Evolutionary conservation across 805 yeast genomes (phyloP).

Genomic region (Myxozyma melibiosi): DNA sequence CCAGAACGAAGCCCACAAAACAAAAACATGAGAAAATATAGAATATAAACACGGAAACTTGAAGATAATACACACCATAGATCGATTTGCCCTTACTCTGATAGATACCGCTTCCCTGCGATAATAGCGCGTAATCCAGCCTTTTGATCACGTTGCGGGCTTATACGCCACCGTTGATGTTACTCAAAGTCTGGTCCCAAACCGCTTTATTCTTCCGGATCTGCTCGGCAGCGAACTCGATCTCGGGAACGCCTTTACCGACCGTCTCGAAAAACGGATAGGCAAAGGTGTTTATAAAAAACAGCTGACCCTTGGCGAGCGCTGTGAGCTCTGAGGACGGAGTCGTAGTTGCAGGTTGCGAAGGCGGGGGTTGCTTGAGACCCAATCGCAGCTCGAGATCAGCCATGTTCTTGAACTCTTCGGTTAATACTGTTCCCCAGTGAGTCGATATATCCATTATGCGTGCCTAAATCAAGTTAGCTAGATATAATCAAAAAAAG

Average conservation of each 20-base stretch:
- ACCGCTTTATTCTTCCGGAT: constrained; percentile 8
- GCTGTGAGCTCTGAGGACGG: neutral
- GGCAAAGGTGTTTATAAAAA: constrained; percentile 83
- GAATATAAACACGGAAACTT: no score
- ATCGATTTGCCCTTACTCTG: no score
- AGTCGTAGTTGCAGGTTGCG: neutral
- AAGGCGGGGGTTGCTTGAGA: constrained; percentile 16
- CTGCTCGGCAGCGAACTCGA: constrained; percentile 36
- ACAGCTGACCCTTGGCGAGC: constrained; percentile 73
- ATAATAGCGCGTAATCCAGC: no score
- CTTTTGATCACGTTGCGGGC: no score
- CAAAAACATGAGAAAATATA: no score
- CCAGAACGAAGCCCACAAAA: no score
- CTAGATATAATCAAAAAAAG: neutral
- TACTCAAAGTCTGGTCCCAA: constrained; percentile 24
- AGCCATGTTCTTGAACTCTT: constrained; percentile 74
- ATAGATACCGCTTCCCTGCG: no score
- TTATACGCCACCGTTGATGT: no score
- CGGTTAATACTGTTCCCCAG: constrained; percentile 81
- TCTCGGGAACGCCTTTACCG: constrained; percentile 60
- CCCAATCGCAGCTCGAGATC: constrained; percentile 51
- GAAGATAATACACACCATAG: no score
- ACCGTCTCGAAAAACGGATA: constrained; percentile 70
- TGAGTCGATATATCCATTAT: constrained; percentile 72
- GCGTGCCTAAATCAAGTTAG: constrained; percentile 50